Evolutionary conservation across 805 yeast species (phyloP), one percentile per base, ranked within the genome.

Genomic region (Hanseniaspora meyeri): DNA sequence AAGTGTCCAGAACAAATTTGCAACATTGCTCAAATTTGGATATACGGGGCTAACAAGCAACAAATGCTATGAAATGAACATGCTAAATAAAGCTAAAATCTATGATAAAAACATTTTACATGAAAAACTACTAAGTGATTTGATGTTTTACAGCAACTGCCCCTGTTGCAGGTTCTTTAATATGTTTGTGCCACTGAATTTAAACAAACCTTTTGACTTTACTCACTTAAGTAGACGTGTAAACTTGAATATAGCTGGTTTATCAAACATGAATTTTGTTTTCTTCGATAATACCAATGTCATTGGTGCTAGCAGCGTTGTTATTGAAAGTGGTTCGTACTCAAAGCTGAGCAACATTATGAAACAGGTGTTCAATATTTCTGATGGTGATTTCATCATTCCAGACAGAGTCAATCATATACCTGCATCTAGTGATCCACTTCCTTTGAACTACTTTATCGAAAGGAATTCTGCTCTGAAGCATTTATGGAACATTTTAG

Each of bases 131-230:
- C 17, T 53, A 7, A 17, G 6, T 19, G 57, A 53, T 40, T 5
- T 46, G 10, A 29, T 53, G 20, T 20, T 29, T 29, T 16, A 27
- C 2, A 45, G 39, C n/a, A 16, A n/a, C n/a, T 53, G 57, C 19
- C 57, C 57, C 16, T 46, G 57, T 32, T 53, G 57, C 17, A 43
- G 39, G n/a, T 53, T 38, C 46, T 46, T 38, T 14, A 39, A 53
- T 39, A 3, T 46, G 12, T 14, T 42, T 10, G 31, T 31, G 12
- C 45, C 45, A 24, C 6, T 7, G 4, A 17, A 34, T 7, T 6
- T 16, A 5, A 12, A 20, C 4, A 27, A 24, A 17, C 36, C 29
- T 51, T 34, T 24, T 34, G 24, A 51, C 11, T 36, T 19, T 24
- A 20, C 46, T 3, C 19, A 43, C 14, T 10, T 51, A 16, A 47